These are phyloP conservation scores for Diaporthe capsici DNA, from an alignment of 2,329 filamentous ascomycete genomes.

Conservation along the genomic window DNA sequence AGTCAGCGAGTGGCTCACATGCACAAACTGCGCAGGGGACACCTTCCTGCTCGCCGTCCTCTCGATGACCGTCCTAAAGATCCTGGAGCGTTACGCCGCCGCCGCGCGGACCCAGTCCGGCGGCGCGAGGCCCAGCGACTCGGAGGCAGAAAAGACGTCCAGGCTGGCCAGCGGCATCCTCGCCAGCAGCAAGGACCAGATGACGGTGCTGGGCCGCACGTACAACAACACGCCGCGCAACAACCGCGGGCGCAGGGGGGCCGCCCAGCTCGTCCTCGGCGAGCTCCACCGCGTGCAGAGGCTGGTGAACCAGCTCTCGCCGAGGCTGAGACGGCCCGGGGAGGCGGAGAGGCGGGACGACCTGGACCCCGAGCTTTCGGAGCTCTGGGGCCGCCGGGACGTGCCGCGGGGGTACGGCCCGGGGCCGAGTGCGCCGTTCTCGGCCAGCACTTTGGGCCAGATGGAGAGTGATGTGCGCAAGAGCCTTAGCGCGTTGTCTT, in stretches of 20 bases:
- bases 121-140: background rate
- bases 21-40: background rate
- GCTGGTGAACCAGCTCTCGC: background rate
- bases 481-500: background rate
- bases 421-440: background rate
- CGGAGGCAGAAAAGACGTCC: background rate
- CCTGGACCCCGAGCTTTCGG: background rate
- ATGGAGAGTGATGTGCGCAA: background rate
- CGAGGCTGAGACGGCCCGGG: background rate
- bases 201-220: background rate
- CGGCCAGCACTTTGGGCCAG: background rate
- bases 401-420: background rate
- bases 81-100: constrained; percentile 3
- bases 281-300: background rate
- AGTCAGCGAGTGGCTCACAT: background rate
- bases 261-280: constrained; percentile 2
- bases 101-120: background rate
- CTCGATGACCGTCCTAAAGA: constrained; percentile 2
- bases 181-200: constrained; percentile 5
- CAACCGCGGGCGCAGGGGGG: constrained; percentile 3
- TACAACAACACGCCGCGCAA: background rate
- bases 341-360: background rate
- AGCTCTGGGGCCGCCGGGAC: background rate
- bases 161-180: background rate
- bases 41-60: constrained; percentile 2